Base-by-base conservation (phyloP, 208 protist species). In the Leptomonas pyrrhocoris region DNA sequence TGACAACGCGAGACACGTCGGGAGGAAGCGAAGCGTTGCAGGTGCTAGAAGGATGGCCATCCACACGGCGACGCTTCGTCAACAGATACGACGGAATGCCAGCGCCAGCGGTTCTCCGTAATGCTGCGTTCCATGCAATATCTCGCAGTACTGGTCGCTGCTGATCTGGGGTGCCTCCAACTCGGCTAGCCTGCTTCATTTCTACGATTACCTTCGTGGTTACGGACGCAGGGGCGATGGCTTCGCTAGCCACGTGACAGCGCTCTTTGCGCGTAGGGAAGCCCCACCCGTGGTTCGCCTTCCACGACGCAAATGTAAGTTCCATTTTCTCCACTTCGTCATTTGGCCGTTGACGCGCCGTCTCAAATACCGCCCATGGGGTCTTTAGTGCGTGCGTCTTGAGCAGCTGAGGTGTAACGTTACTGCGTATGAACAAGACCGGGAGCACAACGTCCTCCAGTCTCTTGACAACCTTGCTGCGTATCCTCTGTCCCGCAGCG, bases 81-180 rank as follows among this genome's bases (percentile, higher is more conserved):
- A 76, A 53, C 1, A 92, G 56, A 57, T 86, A 79, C 4, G 73
- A 51, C 25, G 86, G 86, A 38, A 88, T 77, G 51, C 63, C 59
- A 9, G 69, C 46, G 8, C 28, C 57, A 21, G 21, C 25, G 50
- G 15, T 64, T 48, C 57, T 67, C 43, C 30, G 28, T 27, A 48
- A 30, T 51, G 61, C 48, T 6, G 53, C 31, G 40, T 78, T 78
- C 72, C 62, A 73, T 31, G 58, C 36, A 23, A 78, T 63, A 19
- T 73, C 73, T 13, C 73, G 73, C 50, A 71, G 42, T n/a, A 45
- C 13, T 13, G 49, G 30, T 1, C 65, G 73, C 57, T 31, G 43
- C n/a, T 30, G 18, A 19, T 50, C 13, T 30, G 40, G 31, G 25
- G n/a, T 18, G 27, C 43, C 12, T 18, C 5, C n/a, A 4, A 42